Evolutionary conservation across 2,329 filamentous ascomycete species (phyloP), one percentile per base, ranked within the genome.

Genomic region (Fusarium camptoceras): DNA sequence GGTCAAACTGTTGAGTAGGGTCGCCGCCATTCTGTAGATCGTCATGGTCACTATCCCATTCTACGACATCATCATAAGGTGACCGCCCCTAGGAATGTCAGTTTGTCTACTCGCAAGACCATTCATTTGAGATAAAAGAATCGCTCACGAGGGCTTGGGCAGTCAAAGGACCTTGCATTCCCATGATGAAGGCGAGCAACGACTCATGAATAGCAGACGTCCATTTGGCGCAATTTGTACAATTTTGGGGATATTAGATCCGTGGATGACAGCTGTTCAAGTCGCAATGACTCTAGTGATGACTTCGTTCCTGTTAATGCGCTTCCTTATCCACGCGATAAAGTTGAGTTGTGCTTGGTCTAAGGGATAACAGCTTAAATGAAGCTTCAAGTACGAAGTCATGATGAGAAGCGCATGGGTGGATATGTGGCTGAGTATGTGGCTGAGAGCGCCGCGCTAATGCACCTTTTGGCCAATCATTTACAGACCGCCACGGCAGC

Each of bases 11-110:
- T 74, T 88, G 87, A 2, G 74, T 63, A 7, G 82, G 55, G n/a
- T 47, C 53, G 14, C 53, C 50, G n/a, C 22, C 31, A 41, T 54
- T 28, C 22, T 54, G 82, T 41, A 81, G 41, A 15, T 57, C 49
- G 11, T 65, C 55, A 42, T 79, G 48, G 25, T 70, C 72, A 34
- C 56, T 85, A 39, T 84, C 80, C 24, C 86, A 86, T 27, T 81
- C 78, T 8, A 87, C 82, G 15, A 87, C 84, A 68, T 87, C 86
- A 73, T 89, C 87, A 67, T 88, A 89, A 14, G 87, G 87, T 22
- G 87, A 89, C 25, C 87, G 84, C 64, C 87, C 87, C 87, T 89
- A 12, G 24, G 22, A 59, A 59, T 44, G 55, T 73, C 18, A 73
- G 56, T 30, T 50, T 18, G 43, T 18, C 14, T 2, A 11, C 11